Percentiles rank a stretch among this genome's conserved stretches.
These are phyloP conservation scores for Cutaneotrichosporon cavernicola DNA, from an alignment of 1,284 basidiomycete genomes.

Conservation along the genomic window DNA sequence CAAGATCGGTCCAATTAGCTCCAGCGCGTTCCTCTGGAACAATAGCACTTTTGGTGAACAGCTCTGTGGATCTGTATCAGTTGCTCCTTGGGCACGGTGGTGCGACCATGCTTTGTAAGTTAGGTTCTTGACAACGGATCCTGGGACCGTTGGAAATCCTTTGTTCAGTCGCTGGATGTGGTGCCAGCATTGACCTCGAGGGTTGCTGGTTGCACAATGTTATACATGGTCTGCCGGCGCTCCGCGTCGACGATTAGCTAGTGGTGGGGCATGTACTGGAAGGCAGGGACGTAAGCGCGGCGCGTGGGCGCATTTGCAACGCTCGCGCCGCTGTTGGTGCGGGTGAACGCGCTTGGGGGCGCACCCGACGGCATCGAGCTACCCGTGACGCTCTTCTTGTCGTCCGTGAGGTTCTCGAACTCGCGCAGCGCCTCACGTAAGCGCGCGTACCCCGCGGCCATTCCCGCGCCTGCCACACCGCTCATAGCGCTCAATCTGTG, in stretches of 20 bases:
- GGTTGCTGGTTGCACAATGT: background rate
- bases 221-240: slow-evolving; percentile 7
- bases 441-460: slow-evolving; percentile 49
- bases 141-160: background rate
- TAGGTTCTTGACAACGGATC: too few relatives aligned
- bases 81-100: too few relatives aligned
- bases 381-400: slow-evolving; percentile 10
- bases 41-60: too few relatives aligned
- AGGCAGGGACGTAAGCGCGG: background rate
- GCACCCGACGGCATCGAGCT: background rate
- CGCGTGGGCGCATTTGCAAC: background rate
- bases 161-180: background rate
- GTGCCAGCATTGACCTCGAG: background rate
- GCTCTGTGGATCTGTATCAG: too few relatives aligned
- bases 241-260: background rate
- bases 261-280: slow-evolving; percentile 8
- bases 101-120: too few relatives aligned
- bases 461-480: slow-evolving; percentile 48
- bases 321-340: slow-evolving; percentile 2
- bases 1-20: too few relatives aligned
- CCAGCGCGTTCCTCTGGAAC: too few relatives aligned
- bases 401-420: slow-evolving; percentile 36
- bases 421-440: slow-evolving; percentile 51
- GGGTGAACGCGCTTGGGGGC: slow-evolving; percentile 7
- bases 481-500: slow-evolving; percentile 40